Conservation (phyloP, 352 stramenopile species). For the Globisporangium solare region DNA sequence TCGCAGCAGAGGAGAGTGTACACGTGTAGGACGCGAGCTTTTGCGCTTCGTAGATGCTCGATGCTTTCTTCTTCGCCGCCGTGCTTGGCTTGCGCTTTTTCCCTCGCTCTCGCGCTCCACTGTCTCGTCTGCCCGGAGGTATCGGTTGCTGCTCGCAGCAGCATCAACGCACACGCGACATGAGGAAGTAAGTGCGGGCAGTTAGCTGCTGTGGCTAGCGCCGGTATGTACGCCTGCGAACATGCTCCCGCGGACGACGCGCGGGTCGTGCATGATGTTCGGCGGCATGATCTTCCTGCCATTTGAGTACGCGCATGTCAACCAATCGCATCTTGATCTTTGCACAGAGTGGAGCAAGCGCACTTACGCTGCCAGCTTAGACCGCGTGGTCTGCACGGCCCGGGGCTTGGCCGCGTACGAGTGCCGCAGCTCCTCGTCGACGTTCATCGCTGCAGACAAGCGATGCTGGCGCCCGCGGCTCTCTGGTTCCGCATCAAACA, state of each 20-base stretch:
- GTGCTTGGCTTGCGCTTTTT: slow-evolving; percentile 21
- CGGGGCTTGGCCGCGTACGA: slow-evolving; percentile 76
- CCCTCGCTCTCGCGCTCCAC: slow-evolving; percentile 26
- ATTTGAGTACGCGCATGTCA: background rate
- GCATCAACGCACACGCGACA: background rate
- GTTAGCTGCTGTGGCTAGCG: no score
- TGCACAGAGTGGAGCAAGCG: no score
- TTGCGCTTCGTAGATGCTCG: slow-evolving; percentile 30
- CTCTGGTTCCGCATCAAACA: background rate
- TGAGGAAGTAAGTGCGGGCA: no score
- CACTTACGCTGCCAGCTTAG: slow-evolving; percentile 31
- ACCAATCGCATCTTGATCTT: background rate
- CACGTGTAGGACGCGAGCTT: slow-evolving; percentile 29
- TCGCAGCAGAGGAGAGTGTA: slow-evolving; percentile 12
- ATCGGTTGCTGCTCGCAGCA: slow-evolving; percentile 9
- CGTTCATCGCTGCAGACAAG: slow-evolving; percentile 18
- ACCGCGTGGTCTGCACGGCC: slow-evolving; percentile 54
- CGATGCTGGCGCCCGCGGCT: background rate
- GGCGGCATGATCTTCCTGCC: slow-evolving; percentile 26
- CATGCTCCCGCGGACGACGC: slow-evolving; percentile 55
- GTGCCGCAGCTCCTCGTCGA: slow-evolving; percentile 61
- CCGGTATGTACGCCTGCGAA: slow-evolving; percentile 41
- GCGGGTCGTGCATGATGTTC: slow-evolving; percentile 79
- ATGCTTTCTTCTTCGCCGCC: slow-evolving; percentile 21
- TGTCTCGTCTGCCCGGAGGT: slow-evolving; percentile 7